Conservation (phyloP, 495 filamentous ascomycete genomes). For the Penicillium daleae region DNA sequence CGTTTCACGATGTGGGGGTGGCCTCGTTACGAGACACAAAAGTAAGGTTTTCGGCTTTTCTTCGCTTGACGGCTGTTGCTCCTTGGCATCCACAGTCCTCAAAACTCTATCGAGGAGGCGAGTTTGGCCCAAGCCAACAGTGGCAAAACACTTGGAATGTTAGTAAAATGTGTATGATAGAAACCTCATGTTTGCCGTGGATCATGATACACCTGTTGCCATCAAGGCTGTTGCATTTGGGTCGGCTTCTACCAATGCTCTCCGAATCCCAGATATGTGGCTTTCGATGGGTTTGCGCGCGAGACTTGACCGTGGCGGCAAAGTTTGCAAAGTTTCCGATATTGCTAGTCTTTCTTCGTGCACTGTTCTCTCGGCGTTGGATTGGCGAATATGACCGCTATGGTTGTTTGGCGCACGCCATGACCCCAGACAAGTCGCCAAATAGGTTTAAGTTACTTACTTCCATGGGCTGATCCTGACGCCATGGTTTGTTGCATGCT, state of each 20-base stretch:
- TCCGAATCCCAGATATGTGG: no score
- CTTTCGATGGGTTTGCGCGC: no score
- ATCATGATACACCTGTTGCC: no score
- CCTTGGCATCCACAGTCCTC: not conserved
- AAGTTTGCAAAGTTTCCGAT: no score
- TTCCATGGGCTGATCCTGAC: not conserved
- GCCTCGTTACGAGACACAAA: constrained; percentile 1
- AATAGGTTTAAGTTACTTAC: not conserved
- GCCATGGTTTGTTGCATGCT: not conserved
- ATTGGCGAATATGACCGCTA: not conserved
- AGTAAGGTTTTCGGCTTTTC: not conserved
- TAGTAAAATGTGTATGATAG: not conserved
- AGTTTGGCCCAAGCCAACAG: not conserved
- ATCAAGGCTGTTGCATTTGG: not conserved
- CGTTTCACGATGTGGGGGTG: not conserved
- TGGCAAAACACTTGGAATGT: no score
- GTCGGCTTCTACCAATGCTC: not conserved
- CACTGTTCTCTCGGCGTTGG: not conserved
- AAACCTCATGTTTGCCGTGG: no score
- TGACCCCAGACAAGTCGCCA: not conserved
- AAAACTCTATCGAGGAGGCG: not conserved
- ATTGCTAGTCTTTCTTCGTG: no score
- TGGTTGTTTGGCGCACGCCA: not conserved
- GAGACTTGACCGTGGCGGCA: no score
- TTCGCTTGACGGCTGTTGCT: not conserved